Evolutionary conservation across 2,329 filamentous ascomycete genomes (phyloP).

Genomic region (Biscogniauxia marginata): DNA sequence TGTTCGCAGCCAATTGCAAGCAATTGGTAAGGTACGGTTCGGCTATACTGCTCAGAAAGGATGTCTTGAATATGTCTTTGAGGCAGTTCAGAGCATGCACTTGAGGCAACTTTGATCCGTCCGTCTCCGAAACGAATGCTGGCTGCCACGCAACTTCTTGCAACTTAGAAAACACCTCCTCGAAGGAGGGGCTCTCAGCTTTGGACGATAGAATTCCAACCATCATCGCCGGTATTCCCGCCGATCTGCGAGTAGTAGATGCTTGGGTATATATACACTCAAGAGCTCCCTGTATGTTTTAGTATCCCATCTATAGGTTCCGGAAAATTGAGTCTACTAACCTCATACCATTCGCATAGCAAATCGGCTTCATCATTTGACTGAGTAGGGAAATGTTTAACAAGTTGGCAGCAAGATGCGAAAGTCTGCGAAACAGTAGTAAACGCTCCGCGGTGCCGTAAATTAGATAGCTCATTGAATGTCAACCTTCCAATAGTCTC

Average conservation of each 20-base stretch:
- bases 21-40: conserved; percentile 72
- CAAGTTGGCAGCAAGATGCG: conserved; percentile 69
- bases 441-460: conserved; percentile 90
- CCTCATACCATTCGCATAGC: conserved; percentile 70
- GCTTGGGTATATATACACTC: conserved; percentile 71
- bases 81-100: conserved; percentile 94
- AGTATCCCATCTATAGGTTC: conserved; percentile 3
- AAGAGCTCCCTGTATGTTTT: conserved; percentile 54
- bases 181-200: conserved; percentile 57
- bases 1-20: conserved; percentile 75
- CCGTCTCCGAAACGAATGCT: conserved; percentile 54
- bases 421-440: conserved; percentile 91
- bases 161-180: conserved; percentile 62
- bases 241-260: conserved; percentile 85
- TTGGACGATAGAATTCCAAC: conserved; percentile 75
- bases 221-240: conserved; percentile 85
- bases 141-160: conserved; percentile 56
- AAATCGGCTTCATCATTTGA: conserved; percentile 41
- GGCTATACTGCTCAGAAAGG: conserved; percentile 68
- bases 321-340: conserved; percentile 32
- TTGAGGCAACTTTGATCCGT: conserved; percentile 73
- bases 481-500: conserved; percentile 68
- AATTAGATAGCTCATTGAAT: conserved; percentile 76
- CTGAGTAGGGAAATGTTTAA: conserved; percentile 44
- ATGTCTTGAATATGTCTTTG: conserved; percentile 87